These are phyloP conservation scores for Mesotaenium endlicherianum DNA, from an alignment of 139 green algal genomes.

Conservation along the genomic window DNA sequence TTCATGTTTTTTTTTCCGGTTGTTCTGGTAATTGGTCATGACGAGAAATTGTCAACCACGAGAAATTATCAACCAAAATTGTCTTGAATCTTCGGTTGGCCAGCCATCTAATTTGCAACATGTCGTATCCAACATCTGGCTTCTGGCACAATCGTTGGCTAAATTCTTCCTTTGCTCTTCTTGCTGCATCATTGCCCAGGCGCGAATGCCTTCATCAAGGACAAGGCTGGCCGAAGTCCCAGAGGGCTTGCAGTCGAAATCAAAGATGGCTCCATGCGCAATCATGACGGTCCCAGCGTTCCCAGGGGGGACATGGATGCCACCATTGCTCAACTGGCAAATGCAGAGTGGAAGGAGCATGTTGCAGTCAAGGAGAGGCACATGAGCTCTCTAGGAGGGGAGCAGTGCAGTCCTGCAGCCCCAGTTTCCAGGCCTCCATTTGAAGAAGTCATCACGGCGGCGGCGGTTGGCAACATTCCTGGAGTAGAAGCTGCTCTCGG, in stretches of 20 bases:
- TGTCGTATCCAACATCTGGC: too few species aligned
- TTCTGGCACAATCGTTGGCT: too few species aligned
- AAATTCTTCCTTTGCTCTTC: too few species aligned
- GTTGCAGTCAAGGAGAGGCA: conserved; percentile 6
- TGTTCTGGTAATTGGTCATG: too few species aligned
- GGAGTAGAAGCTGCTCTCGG: background rate
- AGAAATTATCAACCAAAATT: too few species aligned
- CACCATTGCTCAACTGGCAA: conserved; percentile 13
- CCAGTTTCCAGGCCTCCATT: background rate
- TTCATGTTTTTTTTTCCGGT: too few species aligned
- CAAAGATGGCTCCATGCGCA: background rate
- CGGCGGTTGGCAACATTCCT: background rate
- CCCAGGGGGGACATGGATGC: conserved; percentile 27
- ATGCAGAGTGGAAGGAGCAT: conserved; percentile 30
- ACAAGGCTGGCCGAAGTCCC: conserved; percentile 20
- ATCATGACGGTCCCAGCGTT: conserved; percentile 12
- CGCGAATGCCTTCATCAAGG: conserved; percentile 20
- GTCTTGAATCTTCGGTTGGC: too few species aligned
- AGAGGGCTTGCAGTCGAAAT: conserved; percentile 30
- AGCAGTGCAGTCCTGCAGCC: background rate
- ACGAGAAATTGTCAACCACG: too few species aligned
- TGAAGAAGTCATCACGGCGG: background rate
- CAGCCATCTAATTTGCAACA: too few species aligned
- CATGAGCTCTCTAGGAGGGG: background rate
- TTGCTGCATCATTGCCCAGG: too few species aligned